Percentiles rank a stretch among this genome's conserved stretches.
Conservation (phyloP, 1,284 basidiomycete genomes). For the Ceratobasidium sp. region DNA sequence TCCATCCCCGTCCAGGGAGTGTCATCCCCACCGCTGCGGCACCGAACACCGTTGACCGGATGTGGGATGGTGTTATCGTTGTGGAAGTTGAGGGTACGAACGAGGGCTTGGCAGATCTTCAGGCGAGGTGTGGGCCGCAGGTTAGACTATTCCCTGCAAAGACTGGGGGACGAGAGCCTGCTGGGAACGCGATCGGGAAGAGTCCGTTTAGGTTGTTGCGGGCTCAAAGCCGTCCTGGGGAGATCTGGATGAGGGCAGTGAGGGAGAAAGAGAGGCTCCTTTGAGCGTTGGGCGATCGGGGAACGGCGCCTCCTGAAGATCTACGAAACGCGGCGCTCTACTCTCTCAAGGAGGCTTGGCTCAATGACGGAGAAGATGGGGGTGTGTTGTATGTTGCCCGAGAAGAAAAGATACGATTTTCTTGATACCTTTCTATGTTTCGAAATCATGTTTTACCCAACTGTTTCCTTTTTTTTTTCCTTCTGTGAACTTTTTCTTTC, state of each 20-base stretch:
- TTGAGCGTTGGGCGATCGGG: constrained; percentile 47
- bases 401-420: neutral
- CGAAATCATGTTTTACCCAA: neutral
- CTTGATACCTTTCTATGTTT: neutral
- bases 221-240: constrained; percentile 74
- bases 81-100: constrained; percentile 85
- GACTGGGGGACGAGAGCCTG: constrained; percentile 46
- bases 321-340: neutral
- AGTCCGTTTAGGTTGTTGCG: constrained; percentile 76
- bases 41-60: constrained; percentile 66
- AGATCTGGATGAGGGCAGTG: constrained; percentile 79
- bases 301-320: too few relatives aligned
- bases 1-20: constrained; percentile 65
- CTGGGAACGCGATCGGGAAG: constrained; percentile 59
- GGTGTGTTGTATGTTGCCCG: neutral
- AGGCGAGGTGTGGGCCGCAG: constrained; percentile 67
- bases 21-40: constrained; percentile 49
- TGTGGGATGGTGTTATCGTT: constrained; percentile 81
- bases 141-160: constrained; percentile 67
- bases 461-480: neutral
- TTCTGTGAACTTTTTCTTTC: neutral
- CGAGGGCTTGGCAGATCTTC: constrained; percentile 80
- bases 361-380: neutral
- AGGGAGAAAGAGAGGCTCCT: constrained; percentile 67
- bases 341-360: neutral